Conservation (phyloP, 176 grass and related monocot genomes). For the Aegilops tauschii region DNA sequence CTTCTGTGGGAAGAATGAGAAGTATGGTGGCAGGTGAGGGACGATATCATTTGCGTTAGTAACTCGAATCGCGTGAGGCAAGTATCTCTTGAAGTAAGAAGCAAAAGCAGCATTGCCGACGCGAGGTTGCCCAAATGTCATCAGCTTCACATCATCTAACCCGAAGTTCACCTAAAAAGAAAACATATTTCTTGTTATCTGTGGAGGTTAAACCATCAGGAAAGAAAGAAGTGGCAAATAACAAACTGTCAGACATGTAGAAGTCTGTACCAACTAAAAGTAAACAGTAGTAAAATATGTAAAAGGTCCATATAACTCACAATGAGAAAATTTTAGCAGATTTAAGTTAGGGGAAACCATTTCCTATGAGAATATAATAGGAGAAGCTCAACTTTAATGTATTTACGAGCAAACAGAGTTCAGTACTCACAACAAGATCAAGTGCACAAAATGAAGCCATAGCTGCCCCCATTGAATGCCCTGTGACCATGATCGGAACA, state of each 20-base stretch:
- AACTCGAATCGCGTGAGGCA: conserved; percentile 73
- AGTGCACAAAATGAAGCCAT: conserved; percentile 98
- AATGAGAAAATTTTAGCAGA: background rate
- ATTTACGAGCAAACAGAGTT: conserved; percentile 8
- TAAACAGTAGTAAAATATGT: background rate
- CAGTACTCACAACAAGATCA: conserved; percentile 83
- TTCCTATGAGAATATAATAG: background rate
- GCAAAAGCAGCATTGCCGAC: conserved; percentile 84
- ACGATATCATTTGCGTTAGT: conserved; percentile 80
- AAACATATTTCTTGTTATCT: background rate
- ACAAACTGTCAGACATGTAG: background rate
- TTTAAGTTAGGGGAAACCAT: background rate
- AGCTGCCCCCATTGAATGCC: conserved; percentile 94
- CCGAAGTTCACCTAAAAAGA: conserved; percentile 61
- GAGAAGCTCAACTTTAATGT: background rate
- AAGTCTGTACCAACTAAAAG: too few relatives aligned
- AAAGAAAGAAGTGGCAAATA: background rate
- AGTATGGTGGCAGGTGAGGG: conserved; percentile 89
- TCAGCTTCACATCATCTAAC: conserved; percentile 60
- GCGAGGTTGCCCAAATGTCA: conserved; percentile 89
- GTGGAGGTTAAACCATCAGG: background rate
- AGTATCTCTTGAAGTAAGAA: conserved; percentile 72
- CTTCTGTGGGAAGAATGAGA: conserved; percentile 69
- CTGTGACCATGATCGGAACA: conserved; percentile 69
- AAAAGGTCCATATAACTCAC: background rate